Base-by-base conservation (phyloP, 192 early-diverging fungal species). In the Diversispora epigaea region DNA sequence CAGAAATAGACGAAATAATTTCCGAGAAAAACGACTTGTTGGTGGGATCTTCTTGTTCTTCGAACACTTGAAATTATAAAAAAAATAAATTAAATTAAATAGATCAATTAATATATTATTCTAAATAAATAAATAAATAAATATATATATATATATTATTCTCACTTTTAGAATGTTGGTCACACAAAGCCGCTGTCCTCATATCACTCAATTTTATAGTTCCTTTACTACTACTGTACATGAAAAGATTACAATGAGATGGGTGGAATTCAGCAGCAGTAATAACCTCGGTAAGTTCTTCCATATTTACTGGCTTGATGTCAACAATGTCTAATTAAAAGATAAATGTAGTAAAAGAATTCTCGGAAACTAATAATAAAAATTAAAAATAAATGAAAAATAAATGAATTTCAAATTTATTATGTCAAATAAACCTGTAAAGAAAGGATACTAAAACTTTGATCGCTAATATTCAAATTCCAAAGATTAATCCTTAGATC, bases 221-320 rank as follows among this genome's bases (percentile, higher is more conserved):
- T 9, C 97, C 97, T 77, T 96, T 99, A 84, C 95, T 96, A 87
- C 93, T 97, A 78, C 93, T 95, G 86, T 98, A 99, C 90, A 95
- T 94, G 81, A 99, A 98, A 65, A 96, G 80, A 84, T 98, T 97
- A 88, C 98, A 99, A 74, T 95, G 92, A 41, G 78, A 64, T 1
- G 97, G 97, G 78, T 99, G 96, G 84, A 99, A 99, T 84, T 98
- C 96, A 46, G 96, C 95, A 0, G 95, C 93, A 22, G 97, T 99
- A 79, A 99, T 99, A 77, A 99, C 97, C 80, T 99, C 96, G 25
- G 96, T 98, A 77, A 99, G 79, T 75, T 99, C 96, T 77, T 99
- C 97, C 97, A 99, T 99, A 78, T 98, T 98, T n/a, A 92, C 94
- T 45, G 98, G 98, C 85, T 99, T 99, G 80, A 99, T 99, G 79